These are phyloP conservation scores for Chaetomidium leptoderma DNA, from an alignment of 495 filamentous ascomycete genomes.

Conservation along the genomic window DNA sequence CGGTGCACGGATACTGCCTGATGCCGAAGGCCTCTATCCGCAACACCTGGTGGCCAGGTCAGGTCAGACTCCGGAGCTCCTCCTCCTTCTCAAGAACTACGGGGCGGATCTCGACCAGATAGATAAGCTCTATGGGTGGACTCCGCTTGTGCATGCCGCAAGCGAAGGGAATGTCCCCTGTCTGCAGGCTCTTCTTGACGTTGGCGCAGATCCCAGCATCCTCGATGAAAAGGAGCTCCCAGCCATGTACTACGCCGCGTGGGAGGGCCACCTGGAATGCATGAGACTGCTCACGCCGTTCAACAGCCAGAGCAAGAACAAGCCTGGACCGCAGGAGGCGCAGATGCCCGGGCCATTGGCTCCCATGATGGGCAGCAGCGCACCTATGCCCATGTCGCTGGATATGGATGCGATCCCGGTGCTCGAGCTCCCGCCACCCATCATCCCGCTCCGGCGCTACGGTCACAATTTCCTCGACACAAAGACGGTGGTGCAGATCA, in stretches of 20 bases:
- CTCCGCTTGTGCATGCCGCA: slow-evolving; percentile 90
- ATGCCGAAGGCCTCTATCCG: slow-evolving; percentile 95
- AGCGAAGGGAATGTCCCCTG: slow-evolving; percentile 93
- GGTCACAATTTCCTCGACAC: slow-evolving; percentile 98
- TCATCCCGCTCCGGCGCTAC: slow-evolving; percentile 89
- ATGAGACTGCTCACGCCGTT: slow-evolving; percentile 77
- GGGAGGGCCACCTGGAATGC: slow-evolving; percentile 94
- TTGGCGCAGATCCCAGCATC: slow-evolving; percentile 68
- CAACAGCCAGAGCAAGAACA: slow-evolving; percentile 35
- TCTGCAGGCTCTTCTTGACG: slow-evolving; percentile 68
- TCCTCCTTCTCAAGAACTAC: slow-evolving; percentile 75
- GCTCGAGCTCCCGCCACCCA: slow-evolving; percentile 89
- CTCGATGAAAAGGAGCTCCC: slow-evolving; percentile 88
- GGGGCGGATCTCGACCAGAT: slow-evolving; percentile 89
- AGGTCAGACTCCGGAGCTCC: slow-evolving; percentile 69
- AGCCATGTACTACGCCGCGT: slow-evolving; percentile 97
- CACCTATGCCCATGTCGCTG: slow-evolving; percentile 60
- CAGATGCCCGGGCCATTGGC: slow-evolving; percentile 31
- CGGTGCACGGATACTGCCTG: slow-evolving; percentile 71
- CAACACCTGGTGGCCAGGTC: slow-evolving; percentile 95
- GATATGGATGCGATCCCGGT: slow-evolving; percentile 85
- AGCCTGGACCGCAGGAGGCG: slow-evolving; percentile 29
- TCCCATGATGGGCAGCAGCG: slow-evolving; percentile 43
- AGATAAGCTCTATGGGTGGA: slow-evolving; percentile 97
- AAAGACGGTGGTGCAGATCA: slow-evolving; percentile 89